A percentile compares a stretch with the other conserved stretches of the same genome.
Conservation (phyloP, 2,329 filamentous ascomycete species). For the Gnomoniopsis smithogilvyi region DNA sequence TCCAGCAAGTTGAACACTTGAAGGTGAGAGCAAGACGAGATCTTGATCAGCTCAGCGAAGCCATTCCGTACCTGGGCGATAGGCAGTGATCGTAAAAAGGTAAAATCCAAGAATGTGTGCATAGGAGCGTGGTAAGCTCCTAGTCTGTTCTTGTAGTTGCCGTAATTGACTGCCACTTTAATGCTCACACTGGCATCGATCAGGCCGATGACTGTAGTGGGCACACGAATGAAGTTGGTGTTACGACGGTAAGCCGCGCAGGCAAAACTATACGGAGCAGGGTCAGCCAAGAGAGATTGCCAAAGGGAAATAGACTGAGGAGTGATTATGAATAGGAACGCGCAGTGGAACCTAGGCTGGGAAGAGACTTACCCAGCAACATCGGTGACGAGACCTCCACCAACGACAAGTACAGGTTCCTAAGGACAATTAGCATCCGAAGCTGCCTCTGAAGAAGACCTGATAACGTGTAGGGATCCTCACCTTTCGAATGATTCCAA, state of each 20-base stretch:
- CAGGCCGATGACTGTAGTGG: conserved; percentile 71
- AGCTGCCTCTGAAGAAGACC: not conserved
- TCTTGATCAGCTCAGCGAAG: conserved; percentile 74
- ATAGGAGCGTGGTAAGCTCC: conserved; percentile 71
- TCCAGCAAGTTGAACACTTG: conserved; percentile 66
- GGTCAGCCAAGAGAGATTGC: conserved; percentile 22
- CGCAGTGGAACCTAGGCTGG: not conserved
- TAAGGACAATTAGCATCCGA: conserved; percentile 23
- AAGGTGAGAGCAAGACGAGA: conserved; percentile 66
- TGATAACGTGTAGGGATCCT: not conserved
- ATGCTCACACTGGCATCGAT: conserved; percentile 75
- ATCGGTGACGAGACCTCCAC: conserved; percentile 68
- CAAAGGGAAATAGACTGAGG: too few species aligned
- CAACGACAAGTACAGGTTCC: conserved; percentile 65
- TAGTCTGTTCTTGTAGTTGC: conserved; percentile 71
- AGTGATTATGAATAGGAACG: too few species aligned
- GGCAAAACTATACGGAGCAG: conserved; percentile 49
- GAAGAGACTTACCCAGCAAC: conserved; percentile 61
- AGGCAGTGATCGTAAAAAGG: conserved; percentile 66
- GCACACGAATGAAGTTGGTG: conserved; percentile 71
- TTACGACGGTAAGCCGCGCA: conserved; percentile 70
- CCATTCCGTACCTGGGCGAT: conserved; percentile 68
- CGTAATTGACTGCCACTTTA: conserved; percentile 77
- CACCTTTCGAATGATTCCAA: conserved; percentile 65
- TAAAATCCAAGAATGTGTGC: conserved; percentile 72